phyloP scores from a whole-genome alignment of 768 basidiomycete genomes.

The Mycena crocata region DNA sequence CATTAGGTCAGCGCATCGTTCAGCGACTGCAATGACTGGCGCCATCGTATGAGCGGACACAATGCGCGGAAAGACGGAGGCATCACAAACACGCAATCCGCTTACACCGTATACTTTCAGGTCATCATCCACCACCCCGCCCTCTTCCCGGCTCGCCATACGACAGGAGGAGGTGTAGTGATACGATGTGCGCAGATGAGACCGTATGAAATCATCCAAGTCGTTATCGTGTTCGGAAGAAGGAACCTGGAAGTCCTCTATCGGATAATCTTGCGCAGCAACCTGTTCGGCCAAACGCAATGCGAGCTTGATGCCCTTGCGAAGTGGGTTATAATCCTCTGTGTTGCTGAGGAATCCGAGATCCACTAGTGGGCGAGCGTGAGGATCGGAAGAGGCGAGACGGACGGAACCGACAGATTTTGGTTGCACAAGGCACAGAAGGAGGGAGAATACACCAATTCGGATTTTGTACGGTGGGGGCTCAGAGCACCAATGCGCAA shows the following conservation, averaged over 20 bases:
- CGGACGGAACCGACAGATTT: conserved; percentile 33
- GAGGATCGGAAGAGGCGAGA: conserved; percentile 34
- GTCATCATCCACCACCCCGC: conserved; percentile 59
- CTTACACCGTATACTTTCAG: conserved; percentile 56
- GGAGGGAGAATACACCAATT: conserved; percentile 35
- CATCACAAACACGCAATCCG: conserved; percentile 55
- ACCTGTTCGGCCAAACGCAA: conserved; percentile 35
- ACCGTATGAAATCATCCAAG: conserved; percentile 39
- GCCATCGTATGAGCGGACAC: conserved; percentile 46
- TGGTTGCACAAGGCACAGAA: conserved; percentile 24
- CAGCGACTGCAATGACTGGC: conserved; percentile 44
- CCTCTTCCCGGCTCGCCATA: conserved; percentile 29
- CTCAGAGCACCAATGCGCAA: conserved; percentile 32
- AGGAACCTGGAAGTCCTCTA: conserved; percentile 39
- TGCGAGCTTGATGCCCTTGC: conserved; percentile 22
- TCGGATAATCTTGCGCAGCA: conserved; percentile 34
- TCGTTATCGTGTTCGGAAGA: conserved; percentile 35
- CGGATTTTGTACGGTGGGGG: conserved; percentile 32
- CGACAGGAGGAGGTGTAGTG: conserved; percentile 42
- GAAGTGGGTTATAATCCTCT: conserved; percentile 36
- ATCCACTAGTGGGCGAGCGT: conserved; percentile 28
- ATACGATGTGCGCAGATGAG: conserved; percentile 36
- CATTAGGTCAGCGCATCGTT: conserved; percentile 48
- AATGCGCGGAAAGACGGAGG: conserved; percentile 45
- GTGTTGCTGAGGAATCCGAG: conserved; percentile 37